These are phyloP conservation scores for Ganoderma sinense DNA, from an alignment of 1,284 basidiomycete genomes.

Conservation along the genomic window DNA sequence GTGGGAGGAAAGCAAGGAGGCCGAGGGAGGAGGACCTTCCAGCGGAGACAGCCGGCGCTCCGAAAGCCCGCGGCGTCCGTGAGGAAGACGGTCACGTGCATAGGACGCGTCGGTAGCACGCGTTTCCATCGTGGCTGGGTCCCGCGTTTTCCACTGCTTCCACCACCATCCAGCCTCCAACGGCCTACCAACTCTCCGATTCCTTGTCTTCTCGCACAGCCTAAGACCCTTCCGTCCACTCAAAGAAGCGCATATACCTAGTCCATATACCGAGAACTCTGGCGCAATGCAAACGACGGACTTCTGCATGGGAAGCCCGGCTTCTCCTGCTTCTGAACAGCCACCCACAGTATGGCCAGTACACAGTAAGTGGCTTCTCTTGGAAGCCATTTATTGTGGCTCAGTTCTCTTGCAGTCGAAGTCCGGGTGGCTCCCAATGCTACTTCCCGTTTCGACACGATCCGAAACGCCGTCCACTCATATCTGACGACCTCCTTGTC, in stretches of 20 bases:
- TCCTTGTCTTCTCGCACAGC: background rate
- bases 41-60: background rate
- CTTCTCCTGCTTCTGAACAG: constrained; percentile 27
- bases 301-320: constrained; percentile 33
- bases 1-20: background rate
- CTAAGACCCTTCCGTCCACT: background rate
- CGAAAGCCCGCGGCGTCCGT: background rate
- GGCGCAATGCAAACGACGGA: constrained; percentile 33
- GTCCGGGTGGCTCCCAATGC: constrained; percentile 76
- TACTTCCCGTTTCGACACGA: constrained; percentile 75
- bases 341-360: constrained; percentile 58
- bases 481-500: constrained; percentile 69
- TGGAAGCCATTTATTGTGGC: background rate
- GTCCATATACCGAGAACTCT: background rate
- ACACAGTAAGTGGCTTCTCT: constrained; percentile 53
- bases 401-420: constrained; percentile 69
- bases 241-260: background rate
- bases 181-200: background rate
- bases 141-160: constrained; percentile 28
- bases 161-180: constrained; percentile 16
- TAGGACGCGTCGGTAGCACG: constrained; percentile 27
- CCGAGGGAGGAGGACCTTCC: background rate
- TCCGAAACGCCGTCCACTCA: constrained; percentile 67
- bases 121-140: constrained; percentile 21
- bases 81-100: constrained; percentile 31